Base-by-base conservation (phyloP, 177 flowering plant species). In the Telopea speciosissima region DNA sequence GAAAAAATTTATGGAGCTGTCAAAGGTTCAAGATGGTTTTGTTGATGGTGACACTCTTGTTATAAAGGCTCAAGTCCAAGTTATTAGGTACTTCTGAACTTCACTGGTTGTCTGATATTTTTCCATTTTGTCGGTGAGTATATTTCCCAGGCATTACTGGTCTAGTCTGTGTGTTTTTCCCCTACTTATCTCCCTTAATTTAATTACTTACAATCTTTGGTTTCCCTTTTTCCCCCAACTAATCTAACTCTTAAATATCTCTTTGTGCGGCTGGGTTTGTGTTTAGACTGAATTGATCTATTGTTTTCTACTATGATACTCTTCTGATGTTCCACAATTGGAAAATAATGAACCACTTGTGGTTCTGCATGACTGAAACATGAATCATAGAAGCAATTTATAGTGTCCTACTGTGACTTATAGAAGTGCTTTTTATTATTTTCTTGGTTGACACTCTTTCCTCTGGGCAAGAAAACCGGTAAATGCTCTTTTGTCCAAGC, bases 41-140 rank as follows among this genome's bases (percentile, higher is more conserved):
- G 76, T 93, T 83, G 97, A 90, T 59, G 81, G 80, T 70, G 98
- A 91, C 79, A 89, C 92, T 21, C 91, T 96, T 33, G 89, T 88
- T 67, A 93, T 96, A 78, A 93, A 90, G 75, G 99, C 99, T 76
- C 99, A 96, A 86, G 99, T 96, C 75, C 99, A 93, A 82, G 98
- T 96, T 66, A 91, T 96, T 73, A 91, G 99, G 99, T 89, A 45
- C 58, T 62, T 40, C 56, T 66, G 62, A 65, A 23, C 62, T 69
- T 36, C 62, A 6, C 70, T n/a, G 11, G 63, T 63, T 23, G 24
- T 14, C 19, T 70, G 14, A 31, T 16, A 25, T 1, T 58, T 58
- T n/a, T 58, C 61, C 23, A 5, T 19, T 8, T 7, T 74, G 64
- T 59, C 36, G 9, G 5, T 58, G 22, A 12, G 16, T 49, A 49